These are phyloP conservation scores for Salicornia ramosissima DNA, from an alignment of 148 eudicot species.

Conservation along the genomic window DNA sequence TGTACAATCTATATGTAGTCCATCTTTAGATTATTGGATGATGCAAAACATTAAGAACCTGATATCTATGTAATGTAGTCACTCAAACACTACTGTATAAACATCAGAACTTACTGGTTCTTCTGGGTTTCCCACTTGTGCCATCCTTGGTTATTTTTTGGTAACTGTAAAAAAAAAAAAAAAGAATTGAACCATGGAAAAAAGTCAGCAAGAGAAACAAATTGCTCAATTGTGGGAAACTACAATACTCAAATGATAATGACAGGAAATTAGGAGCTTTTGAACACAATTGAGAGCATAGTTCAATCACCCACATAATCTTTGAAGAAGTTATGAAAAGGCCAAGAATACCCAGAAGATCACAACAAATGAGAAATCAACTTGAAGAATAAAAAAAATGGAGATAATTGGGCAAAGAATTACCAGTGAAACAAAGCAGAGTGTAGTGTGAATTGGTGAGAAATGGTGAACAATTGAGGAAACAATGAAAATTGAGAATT, in stretches of 20 bases:
- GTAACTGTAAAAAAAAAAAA: no score
- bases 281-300: conserved; percentile 2
- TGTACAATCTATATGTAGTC: neutral
- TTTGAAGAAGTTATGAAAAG: neutral
- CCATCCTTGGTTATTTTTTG: conserved; percentile 18
- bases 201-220: neutral
- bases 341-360: conserved; percentile 9
- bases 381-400: neutral
- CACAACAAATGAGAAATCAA: neutral
- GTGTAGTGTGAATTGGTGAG: neutral
- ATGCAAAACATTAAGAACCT: neutral
- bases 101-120: conserved; percentile 30
- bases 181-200: neutral
- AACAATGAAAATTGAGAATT: neutral
- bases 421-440: conserved; percentile 19
- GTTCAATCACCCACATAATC: conserved; percentile 8
- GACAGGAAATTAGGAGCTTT: neutral
- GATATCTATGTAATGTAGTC: neutral
- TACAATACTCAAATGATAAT: neutral
- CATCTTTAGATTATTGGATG: neutral
- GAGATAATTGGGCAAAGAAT: neutral
- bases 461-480: no score
- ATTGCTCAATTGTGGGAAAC: neutral
- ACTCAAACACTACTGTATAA: neutral
- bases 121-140: conserved; percentile 19